Conservation (phyloP, 192 early-diverging fungal genomes). For the Radiomyces spectabilis region DNA sequence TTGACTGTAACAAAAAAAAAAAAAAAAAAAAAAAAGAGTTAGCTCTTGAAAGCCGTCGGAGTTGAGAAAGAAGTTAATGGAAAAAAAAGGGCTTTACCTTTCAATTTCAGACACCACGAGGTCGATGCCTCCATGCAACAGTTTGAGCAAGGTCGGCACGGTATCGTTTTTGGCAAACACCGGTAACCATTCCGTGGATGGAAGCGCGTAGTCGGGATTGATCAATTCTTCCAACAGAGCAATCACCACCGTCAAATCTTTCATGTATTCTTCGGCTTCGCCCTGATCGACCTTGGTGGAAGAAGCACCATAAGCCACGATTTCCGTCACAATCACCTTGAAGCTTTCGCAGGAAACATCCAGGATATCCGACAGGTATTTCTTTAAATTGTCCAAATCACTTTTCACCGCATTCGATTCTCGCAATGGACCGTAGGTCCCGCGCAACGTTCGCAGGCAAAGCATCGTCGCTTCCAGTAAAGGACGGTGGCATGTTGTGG, state of each 20-base stretch:
- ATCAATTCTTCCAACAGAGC: constrained; percentile 34
- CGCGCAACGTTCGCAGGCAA: constrained; percentile 18
- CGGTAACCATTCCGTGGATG: constrained; percentile 28
- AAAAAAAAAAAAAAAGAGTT: neutral
- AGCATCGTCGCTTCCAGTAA: constrained; percentile 27
- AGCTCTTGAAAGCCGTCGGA: neutral
- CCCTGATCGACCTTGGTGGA: constrained; percentile 2
- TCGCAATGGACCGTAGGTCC: neutral
- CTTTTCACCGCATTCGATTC: too few relatives aligned
- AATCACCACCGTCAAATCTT: constrained; percentile 31
- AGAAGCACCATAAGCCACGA: neutral
- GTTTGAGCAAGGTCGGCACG: constrained; percentile 26
- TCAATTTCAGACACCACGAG: constrained; percentile 25
- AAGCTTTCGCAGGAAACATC: constrained; percentile 11
- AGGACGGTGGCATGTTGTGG: constrained; percentile 20
- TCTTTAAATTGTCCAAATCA: too few relatives aligned
- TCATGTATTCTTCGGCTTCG: constrained; percentile 25
- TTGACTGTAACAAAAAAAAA: neutral
- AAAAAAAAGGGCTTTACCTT: constrained; percentile 9
- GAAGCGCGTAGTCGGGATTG: constrained; percentile 25
- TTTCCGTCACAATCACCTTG: constrained; percentile 7
- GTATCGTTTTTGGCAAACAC: constrained; percentile 23
- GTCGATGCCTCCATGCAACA: constrained; percentile 27
- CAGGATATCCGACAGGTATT: neutral
- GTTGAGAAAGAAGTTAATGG: neutral